A percentile compares a stretch with the other conserved stretches of the same genome.
Conservation (phyloP, 192 early-diverging fungal species). For the Glomus cerebriforme region DNA sequence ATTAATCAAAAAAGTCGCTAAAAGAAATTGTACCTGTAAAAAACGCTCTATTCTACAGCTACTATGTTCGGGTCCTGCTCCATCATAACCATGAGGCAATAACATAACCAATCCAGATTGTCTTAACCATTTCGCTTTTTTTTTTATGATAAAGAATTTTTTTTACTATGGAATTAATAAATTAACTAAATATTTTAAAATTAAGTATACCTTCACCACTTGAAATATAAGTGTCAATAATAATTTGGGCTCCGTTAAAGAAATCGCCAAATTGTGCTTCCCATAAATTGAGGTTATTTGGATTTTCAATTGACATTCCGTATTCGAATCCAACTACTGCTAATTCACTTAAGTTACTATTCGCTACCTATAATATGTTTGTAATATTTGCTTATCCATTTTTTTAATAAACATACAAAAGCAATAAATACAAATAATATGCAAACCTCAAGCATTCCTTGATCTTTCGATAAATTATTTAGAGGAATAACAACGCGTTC, state of each 20-base stretch:
- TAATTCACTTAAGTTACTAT: slow-evolving; percentile 89
- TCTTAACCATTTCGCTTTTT: slow-evolving; percentile 85
- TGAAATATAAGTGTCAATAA: slow-evolving; percentile 89
- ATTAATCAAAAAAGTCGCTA: neutral
- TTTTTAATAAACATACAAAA: neutral
- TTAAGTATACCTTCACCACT: slow-evolving; percentile 67
- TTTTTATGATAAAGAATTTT: neutral
- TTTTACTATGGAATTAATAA: neutral
- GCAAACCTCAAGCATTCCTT: slow-evolving; percentile 44
- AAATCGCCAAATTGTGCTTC: slow-evolving; percentile 99
- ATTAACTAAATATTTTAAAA: neutral
- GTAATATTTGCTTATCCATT: neutral
- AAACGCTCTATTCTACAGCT: slow-evolving; percentile 92
- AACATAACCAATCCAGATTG: slow-evolving; percentile 92
- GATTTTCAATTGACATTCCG: slow-evolving; percentile 90
- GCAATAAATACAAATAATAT: neutral
- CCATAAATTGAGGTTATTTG: slow-evolving; percentile 89
- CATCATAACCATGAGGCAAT: slow-evolving; percentile 94
- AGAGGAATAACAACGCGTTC: slow-evolving; percentile 86
- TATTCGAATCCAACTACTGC: slow-evolving; percentile 97
- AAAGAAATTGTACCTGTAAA: slow-evolving; percentile 65
- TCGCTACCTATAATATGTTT: slow-evolving; percentile 79
- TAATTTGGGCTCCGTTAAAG: slow-evolving; percentile 94
- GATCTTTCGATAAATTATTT: slow-evolving; percentile 58
- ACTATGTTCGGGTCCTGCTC: slow-evolving; percentile 94